Base-by-base conservation (phyloP, 768 basidiomycete species). In the Lyophyllum shimeji region DNA sequence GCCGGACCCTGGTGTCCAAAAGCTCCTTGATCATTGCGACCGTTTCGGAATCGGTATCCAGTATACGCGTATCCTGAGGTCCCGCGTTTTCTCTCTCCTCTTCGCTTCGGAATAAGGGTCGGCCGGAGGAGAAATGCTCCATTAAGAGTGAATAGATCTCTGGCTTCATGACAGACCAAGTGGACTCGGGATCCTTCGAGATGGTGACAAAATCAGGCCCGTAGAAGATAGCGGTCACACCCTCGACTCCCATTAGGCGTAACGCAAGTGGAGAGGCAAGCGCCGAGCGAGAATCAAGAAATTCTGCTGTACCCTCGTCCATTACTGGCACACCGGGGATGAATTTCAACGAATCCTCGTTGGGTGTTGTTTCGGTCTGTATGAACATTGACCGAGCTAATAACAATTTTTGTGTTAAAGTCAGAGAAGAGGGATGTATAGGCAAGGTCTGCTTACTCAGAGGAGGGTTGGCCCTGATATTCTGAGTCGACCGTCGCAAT, bases 1-100 rank as follows among this genome's bases (percentile, higher is more conserved):
- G 97, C 52, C 97, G 77, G 17, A 99, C 94, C 13, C 97, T 77
- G 2, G 95, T 98, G 68, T 98, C 96, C 48, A 99, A 76, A 37
- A 98, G 69, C 68, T 99, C 97, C 70, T 99, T 99, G 63, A 99
- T 95, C 96, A 98, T 99, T 7, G 93, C 97, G 2, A 99, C 93
- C 2, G 93, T 92, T 70, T 98, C 97, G 20, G 90, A 89, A 69
- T 99, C 97, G 2, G 89, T 91, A 63, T 98, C 96, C 23, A 98
- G 74, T 60, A 98, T 96, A 51, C 81, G 82, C 8, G 95, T 98
- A 69, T 98, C 97, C 70, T 94, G 91, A 9, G 94, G 93, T 3
- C 94, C 94, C 6, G 89, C 93, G 24, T 80, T 82, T 58, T 88
- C 90, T 54, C 80, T 76, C 45, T 93, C 90, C 69, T 90, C 86